Base-by-base conservation (phyloP, 495 filamentous ascomycete genomes). In the Podospora didyma region DNA sequence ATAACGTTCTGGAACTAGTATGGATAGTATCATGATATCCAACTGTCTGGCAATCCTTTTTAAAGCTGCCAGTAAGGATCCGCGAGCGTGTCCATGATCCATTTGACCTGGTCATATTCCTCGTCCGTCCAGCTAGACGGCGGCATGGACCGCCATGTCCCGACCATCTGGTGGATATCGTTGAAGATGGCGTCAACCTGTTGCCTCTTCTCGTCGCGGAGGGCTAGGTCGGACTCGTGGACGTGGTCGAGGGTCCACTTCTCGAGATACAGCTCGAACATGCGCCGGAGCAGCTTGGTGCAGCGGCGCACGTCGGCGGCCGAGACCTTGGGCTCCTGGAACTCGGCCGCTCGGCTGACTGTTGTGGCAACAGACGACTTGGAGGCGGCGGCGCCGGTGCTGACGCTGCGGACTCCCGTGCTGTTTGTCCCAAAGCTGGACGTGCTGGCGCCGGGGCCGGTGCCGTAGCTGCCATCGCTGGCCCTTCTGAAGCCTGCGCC, bases 151-250 rank as follows among this genome's bases (percentile, higher is more conserved):
- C 31, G 7, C 63, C 63, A 56, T 1, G 37, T 37, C 0, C 4
- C 24, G 21, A 58, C 60, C 19, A 65, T 55, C n/a, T 48, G n/a
- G 19, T 56, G 14, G 2, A 65, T 57, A 35, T 65, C 63, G 1
- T 12, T 16, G 7, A 60, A 0, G 2, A 65, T 24, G 5, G 53
- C 53, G 2, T 60, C 47, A 0, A 59, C 57, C 37, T 59, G 50
- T 5, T 12, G 16, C 45, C 39, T 51, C 26, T 49, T 56, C 50
- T 55, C 46, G 0, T 16, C 2, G n/a, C 49, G 35, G 16, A 35
- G 31, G 2, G 12, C 49, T n/a, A 53, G 49, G 26, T 57, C 55
- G 0, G 57, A 39, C 31, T 26, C 47, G 54, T 66, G 54, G 0
- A 54, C 35, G 35, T 51, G 26, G 20, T 21, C 12, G 16, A 51